Base-by-base conservation (phyloP, 805 yeast genomes). In the Priceomyces haplophilus region DNA sequence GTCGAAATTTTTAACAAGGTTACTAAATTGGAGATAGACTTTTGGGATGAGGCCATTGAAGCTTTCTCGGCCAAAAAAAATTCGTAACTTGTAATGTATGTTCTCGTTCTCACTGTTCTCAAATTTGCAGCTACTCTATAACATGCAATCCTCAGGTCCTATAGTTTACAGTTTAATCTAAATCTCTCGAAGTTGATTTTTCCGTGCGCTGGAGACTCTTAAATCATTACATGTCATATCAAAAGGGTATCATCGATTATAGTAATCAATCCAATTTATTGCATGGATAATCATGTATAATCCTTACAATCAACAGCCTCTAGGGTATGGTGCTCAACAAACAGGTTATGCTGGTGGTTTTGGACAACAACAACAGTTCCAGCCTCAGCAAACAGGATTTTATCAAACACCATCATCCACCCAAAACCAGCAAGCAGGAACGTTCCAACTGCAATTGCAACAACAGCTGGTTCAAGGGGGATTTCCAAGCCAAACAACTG, bases 1-100 rank as follows among this genome's bases (percentile, higher is more conserved):
- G 73, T 78, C 1, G 73, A 74, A 37, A 79, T 85, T 18, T 86
- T 80, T 56, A 75, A 73, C 13, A 68, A 75, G 21, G 88, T 82
- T 7, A 73, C 82, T 11, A 59, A 61, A 36, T 65, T 85, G 40
- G 95, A 86, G 59, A 69, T 78, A 18, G 72, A 66, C 17, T 86
- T 86, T 56, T 86, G 95, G 95, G 73, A 76, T 53, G 84, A 68
- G 49, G 67, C 64, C 7, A 43, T 58, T 36, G 34, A 27, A 6
- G 31, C 11, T 27, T 10, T 15, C n/a, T 27, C 31, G 5, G 41
- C 5, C 15, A 7, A 6, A 30, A 30, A 30, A 30, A 30, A 30
- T 15, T 6, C 12, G 10, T 21, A 8, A 21, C 24, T 21, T 15
- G 10, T 13, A 6, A 30, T 30, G 10, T 30, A 15, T 6, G 7